Conservation (phyloP, 192 early-diverging fungal species). For the Umbelopsis ramanniana region DNA sequence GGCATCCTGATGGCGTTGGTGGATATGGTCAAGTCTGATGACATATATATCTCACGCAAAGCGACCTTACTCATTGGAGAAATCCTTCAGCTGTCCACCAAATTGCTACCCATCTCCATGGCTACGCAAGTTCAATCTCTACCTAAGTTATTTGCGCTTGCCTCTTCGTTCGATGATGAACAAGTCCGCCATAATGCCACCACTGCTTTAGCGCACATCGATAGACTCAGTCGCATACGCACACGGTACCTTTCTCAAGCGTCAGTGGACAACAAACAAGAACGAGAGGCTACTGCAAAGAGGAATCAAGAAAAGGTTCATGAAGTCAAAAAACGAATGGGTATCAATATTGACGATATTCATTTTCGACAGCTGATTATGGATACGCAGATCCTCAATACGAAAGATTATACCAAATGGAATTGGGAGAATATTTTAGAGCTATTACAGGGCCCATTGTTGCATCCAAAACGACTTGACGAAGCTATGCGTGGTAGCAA, state of each 20-base stretch:
- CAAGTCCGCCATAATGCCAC: conserved; percentile 74
- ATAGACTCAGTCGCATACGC: conserved; percentile 57
- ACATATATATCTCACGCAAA: conserved; percentile 61
- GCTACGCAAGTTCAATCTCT: conserved; percentile 65
- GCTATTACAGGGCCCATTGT: conserved; percentile 76
- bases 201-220: conserved; percentile 75
- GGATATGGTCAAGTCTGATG: conserved; percentile 65
- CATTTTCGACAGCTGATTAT: conserved; percentile 69
- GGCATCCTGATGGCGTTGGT: conserved; percentile 69
- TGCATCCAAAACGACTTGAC: conserved; percentile 73
- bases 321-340: conserved; percentile 60
- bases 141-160: conserved; percentile 72
- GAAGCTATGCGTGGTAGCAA: conserved; percentile 74
- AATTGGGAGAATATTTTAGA: conserved; percentile 77
- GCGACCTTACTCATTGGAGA: conserved; percentile 78
- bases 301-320: conserved; percentile 52
- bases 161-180: conserved; percentile 79
- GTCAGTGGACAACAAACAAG: conserved; percentile 18
- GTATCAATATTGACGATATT: conserved; percentile 70
- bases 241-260: conserved; percentile 40
- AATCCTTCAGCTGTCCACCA: conserved; percentile 71
- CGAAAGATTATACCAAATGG: conserved; percentile 82
- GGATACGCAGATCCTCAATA: conserved; percentile 72
- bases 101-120: conserved; percentile 65
- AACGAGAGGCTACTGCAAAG: conserved; percentile 24